Evolutionary conservation across 106 monocot genomes (phyloP).

Genomic region (Triglochin maritima): DNA sequence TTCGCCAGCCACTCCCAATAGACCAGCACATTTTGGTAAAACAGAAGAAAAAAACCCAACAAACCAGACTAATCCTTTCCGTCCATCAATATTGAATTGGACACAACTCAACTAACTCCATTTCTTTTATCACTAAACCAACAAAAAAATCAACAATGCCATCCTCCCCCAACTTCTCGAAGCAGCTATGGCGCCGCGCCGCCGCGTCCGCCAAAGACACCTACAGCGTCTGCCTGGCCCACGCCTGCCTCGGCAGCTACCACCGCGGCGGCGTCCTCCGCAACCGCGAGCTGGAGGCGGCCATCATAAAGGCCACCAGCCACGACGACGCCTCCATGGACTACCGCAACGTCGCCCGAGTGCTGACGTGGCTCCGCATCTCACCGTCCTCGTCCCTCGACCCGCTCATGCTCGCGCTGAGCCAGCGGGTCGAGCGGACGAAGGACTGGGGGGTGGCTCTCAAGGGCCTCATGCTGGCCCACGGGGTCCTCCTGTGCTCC

Average conservation of each 20-base stretch:
- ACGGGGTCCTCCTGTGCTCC: conserved; percentile 56
- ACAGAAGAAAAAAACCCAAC: too few relatives aligned
- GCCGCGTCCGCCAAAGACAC: conserved; percentile 39
- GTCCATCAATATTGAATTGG: too few relatives aligned
- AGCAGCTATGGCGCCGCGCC: conserved; percentile 50
- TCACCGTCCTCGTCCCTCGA: conserved; percentile 27
- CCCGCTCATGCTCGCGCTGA: conserved; percentile 38
- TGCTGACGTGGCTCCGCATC: conserved; percentile 64
- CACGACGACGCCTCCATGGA: conserved; percentile 61
- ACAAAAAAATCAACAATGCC: too few relatives aligned
- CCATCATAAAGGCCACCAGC: conserved; percentile 54
- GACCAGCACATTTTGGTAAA: too few relatives aligned
- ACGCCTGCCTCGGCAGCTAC: conserved; percentile 2
- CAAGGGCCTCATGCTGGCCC: conserved; percentile 59
- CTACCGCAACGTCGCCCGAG: conserved; percentile 48
- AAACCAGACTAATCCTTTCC: too few relatives aligned
- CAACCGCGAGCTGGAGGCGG: conserved; percentile 37
- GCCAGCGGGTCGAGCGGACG: conserved; percentile 47
- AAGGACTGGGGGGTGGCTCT: conserved; percentile 75
- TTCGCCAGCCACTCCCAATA: too few relatives aligned
- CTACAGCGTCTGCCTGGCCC: conserved; percentile 37
- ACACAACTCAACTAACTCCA: too few relatives aligned
- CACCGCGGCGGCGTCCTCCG: not conserved
- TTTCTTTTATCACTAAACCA: too few relatives aligned
- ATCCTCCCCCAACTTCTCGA: not conserved